Base-by-base conservation (phyloP, 23 red algal genomes). In the Gracilaria gracilis region DNA sequence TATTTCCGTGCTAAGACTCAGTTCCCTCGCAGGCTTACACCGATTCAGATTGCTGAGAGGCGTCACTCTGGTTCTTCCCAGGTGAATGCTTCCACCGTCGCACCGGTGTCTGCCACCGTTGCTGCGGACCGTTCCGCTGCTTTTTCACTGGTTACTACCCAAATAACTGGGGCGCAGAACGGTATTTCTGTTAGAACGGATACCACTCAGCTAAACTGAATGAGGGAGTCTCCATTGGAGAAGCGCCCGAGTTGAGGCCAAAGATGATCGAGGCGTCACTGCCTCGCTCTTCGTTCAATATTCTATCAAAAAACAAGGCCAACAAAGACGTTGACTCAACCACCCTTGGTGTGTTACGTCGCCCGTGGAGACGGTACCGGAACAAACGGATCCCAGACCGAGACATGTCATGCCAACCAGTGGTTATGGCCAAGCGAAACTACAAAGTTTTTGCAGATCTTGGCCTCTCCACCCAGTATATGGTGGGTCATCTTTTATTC, bases 381-480 rank as follows among this genome's bases (percentile, higher is more conserved):
- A 70, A 70, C 28, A 70, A 70, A 4, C 14, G 65, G 28, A 70
- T 70, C 65, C 28, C 65, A 25, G 35, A 70, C 14, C 12, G 28
- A 70, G 28, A 11, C 25, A 70, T 46, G 42, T n/a, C n/a, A n/a
- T n/a, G n/a, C n/a, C n/a, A n/a, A n/a, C n/a, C n/a, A n/a, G n/a
- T 66, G 61, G 65, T 70, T 2, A 70, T 70, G 9, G 28, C 65
- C 27, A 35, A 70, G 4, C 1, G 65, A 2, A 70, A 70, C 17
- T 70, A 70, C 35, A 70, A 70, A 35, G 28, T 70, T 17, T 70
- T 24, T 38, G 65, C 35, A 16, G 65, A 70, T 38, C 28, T 70
- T 38, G 35, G 65, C 28, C 23, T 70, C 4, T 36, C 17, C 28
- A 33, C 28, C 65, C 65, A 70, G 28, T 70, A 24, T 38, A 70